phyloP scores from a whole-genome alignment of 495 filamentous ascomycete genomes.

The Daldinia decipiens region DNA sequence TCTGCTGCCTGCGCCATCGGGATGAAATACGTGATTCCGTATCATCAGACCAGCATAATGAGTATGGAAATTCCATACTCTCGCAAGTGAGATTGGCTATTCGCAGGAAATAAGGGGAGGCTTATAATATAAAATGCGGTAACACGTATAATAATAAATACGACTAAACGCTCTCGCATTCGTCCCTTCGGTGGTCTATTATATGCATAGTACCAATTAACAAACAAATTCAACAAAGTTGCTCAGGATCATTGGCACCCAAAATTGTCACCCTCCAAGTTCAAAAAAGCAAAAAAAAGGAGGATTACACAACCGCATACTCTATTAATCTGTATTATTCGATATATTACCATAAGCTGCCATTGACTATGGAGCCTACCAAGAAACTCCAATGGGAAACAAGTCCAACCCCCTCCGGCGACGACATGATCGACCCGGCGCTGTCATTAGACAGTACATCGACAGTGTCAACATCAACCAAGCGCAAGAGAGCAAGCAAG shows the following conservation, averaged over 20 bases:
- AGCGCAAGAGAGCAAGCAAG: slow-evolving; percentile 42
- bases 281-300: slow-evolving; percentile 2
- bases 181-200: background rate
- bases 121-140: slow-evolving; percentile 22
- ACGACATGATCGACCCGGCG: slow-evolving; percentile 27
- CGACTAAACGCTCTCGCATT: slow-evolving; percentile 27
- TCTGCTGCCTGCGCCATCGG: slow-evolving; percentile 14
- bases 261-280: slow-evolving; percentile 28
- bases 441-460: slow-evolving; percentile 8
- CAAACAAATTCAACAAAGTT: slow-evolving; percentile 15
- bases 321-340: background rate
- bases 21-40: slow-evolving; percentile 18
- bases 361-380: slow-evolving; percentile 15
- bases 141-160: slow-evolving; percentile 41
- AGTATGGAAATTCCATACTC: slow-evolving; percentile 8
- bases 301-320: slow-evolving; percentile 13
- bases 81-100: slow-evolving; percentile 26
- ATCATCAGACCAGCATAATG: slow-evolving; percentile 28
- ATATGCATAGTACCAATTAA: slow-evolving; percentile 13
- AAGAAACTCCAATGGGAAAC: slow-evolving; percentile 20
- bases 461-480: slow-evolving; percentile 1
- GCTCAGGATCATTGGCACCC: slow-evolving; percentile 9
- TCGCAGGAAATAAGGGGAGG: slow-evolving; percentile 12
- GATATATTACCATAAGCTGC: slow-evolving; percentile 3
- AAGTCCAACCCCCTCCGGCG: slow-evolving; percentile 15